Conservation (phyloP, 495 filamentous ascomycete species). For the Xylaria nigripes region DNA sequence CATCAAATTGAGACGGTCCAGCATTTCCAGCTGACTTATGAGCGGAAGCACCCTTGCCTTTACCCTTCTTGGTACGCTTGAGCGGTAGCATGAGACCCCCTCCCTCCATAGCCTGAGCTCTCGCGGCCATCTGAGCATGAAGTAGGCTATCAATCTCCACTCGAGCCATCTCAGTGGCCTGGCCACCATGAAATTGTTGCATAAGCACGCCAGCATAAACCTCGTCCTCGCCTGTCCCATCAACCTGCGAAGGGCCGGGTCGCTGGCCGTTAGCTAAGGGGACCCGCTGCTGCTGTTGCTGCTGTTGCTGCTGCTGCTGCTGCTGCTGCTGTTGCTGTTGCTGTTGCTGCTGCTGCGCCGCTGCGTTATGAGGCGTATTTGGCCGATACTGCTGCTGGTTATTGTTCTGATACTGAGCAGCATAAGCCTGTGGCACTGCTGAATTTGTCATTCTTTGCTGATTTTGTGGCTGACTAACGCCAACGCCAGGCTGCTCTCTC, state of each 20-base stretch:
- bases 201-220: conserved; percentile 48
- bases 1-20: conserved; percentile 54
- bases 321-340: too few species aligned
- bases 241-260: conserved; percentile 52
- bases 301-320: too few species aligned
- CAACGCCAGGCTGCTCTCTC: conserved; percentile 37
- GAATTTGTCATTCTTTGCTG: conserved; percentile 21
- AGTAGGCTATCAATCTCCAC: conserved; percentile 54
- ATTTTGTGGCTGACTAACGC: conserved; percentile 16
- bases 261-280: conserved; percentile 33
- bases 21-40: conserved; percentile 15
- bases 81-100: conserved; percentile 75
- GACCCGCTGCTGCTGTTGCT: conserved; percentile 31
- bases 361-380: conserved; percentile 21
- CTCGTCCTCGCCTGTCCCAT: conserved; percentile 58
- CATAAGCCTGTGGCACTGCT: conserved; percentile 23
- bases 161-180: conserved; percentile 38
- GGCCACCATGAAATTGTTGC: conserved; percentile 33
- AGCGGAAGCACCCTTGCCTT: conserved; percentile 14
- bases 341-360: conserved; percentile 31
- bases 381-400: conserved; percentile 41
- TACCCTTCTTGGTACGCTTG: conserved; percentile 32
- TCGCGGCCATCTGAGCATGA: conserved; percentile 57
- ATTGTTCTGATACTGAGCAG: conserved; percentile 24
- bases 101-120: conserved; percentile 62